phyloP scores from a whole-genome alignment of 768 basidiomycete genomes.

The Omphalotus guepiniiformis region DNA sequence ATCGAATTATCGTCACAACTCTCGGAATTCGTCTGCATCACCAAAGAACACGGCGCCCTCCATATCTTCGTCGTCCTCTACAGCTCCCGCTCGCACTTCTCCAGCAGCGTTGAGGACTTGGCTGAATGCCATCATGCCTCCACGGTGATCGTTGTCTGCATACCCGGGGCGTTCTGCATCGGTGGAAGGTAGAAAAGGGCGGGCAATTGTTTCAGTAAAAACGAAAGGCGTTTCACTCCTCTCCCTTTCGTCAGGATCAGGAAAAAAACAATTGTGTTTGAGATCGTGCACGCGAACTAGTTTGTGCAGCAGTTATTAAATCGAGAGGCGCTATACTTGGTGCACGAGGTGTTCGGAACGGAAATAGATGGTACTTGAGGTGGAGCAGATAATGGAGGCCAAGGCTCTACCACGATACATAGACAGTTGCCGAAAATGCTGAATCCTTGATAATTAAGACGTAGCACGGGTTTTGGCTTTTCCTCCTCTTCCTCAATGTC shows the following conservation, averaged over 20 bases:
- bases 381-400: slow-evolving; percentile 45
- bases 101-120: slow-evolving; percentile 61
- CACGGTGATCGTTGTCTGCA: too few species aligned
- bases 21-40: slow-evolving; percentile 75
- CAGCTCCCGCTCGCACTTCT: slow-evolving; percentile 51
- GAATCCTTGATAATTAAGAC: slow-evolving; percentile 68
- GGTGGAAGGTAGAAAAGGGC: slow-evolving; percentile 24
- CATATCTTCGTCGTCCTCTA: slow-evolving; percentile 72
- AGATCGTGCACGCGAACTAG: slow-evolving; percentile 28
- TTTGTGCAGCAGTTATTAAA: slow-evolving; percentile 19
- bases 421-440: slow-evolving; percentile 68
- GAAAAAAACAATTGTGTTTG: slow-evolving; percentile 72
- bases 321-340: slow-evolving; percentile 30
- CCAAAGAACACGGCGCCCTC: slow-evolving; percentile 73
- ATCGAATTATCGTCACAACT: slow-evolving; percentile 40
- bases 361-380: slow-evolving; percentile 22
- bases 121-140: slow-evolving; percentile 71
- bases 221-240: slow-evolving; percentile 35
- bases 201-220: slow-evolving; percentile 3
- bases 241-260: slow-evolving; percentile 50
- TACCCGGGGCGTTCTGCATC: too few species aligned
- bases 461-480: slow-evolving; percentile 69
- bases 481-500: slow-evolving; percentile 59
- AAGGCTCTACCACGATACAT: slow-evolving; percentile 82
- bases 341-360: slow-evolving; percentile 20